Percentiles rank a stretch among this genome's conserved stretches.
These are phyloP conservation scores for Plasmodium fragile DNA, from an alignment of 169 alveolate genomes.

Conservation along the genomic window DNA sequence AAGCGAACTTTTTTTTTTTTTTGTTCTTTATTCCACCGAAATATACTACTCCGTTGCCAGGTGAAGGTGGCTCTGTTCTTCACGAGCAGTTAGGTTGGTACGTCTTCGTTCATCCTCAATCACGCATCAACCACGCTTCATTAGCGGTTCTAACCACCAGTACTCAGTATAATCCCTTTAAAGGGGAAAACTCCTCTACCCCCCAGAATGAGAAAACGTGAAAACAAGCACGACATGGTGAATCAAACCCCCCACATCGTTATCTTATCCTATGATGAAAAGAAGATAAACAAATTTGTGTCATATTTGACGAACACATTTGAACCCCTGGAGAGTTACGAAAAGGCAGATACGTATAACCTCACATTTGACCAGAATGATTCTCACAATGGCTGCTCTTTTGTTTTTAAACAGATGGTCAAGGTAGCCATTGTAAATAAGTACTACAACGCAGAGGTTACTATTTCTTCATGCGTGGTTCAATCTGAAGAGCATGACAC, in stretches of 20 bases:
- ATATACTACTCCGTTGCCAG: not conserved
- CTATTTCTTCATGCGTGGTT: conserved; percentile 22
- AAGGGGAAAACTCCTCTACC: not conserved
- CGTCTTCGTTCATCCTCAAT: too few relatives aligned
- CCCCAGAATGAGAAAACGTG: not conserved
- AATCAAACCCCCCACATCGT: conserved; percentile 29
- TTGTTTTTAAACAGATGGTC: conserved; percentile 12
- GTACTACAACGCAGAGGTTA: conserved; percentile 44
- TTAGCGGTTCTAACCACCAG: not conserved
- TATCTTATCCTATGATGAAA: conserved; percentile 25
- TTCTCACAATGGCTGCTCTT: not conserved
- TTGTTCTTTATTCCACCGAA: not conserved
- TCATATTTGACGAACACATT: not conserved
- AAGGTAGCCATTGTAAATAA: conserved; percentile 49
- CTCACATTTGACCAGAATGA: not conserved
- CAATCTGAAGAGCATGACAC: not conserved
- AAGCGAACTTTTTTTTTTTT: not conserved
- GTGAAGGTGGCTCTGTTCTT: not conserved
- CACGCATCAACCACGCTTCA: not conserved
- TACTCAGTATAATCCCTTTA: not conserved
- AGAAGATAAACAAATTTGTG: conserved; percentile 5
- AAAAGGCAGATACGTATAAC: not conserved
- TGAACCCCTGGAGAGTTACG: conserved; percentile 31
- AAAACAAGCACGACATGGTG: conserved; percentile 4
- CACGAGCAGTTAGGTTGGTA: not conserved